Evolutionary conservation across 2,329 filamentous ascomycete species (phyloP).

Genomic region (Mycogone perniciosa): DNA sequence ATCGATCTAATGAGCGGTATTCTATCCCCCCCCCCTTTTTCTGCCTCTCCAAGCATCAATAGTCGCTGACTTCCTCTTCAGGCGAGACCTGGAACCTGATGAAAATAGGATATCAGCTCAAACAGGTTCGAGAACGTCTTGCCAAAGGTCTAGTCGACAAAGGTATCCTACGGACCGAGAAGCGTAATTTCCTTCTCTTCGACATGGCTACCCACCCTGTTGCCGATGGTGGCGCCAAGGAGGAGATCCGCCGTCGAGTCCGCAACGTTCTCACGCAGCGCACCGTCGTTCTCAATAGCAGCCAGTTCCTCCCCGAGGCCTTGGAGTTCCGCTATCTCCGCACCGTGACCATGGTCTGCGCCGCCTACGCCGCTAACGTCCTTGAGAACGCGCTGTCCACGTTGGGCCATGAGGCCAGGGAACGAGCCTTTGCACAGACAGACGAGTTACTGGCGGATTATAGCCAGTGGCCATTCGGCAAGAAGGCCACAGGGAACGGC

Average conservation of each 20-base stretch:
- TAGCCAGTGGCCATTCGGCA: constrained; percentile 94
- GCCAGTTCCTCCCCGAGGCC: constrained; percentile 86
- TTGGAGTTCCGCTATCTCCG: constrained; percentile 90
- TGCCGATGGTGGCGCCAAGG: constrained; percentile 92
- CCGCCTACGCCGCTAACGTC: constrained; percentile 95
- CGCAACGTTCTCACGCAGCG: constrained; percentile 88
- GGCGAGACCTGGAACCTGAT: constrained; percentile 99
- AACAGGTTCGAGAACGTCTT: constrained; percentile 95
- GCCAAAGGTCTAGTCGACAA: constrained; percentile 98
- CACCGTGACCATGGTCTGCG: constrained; percentile 94
- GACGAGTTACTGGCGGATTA: constrained; percentile 94
- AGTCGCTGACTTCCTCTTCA: constrained; percentile 33
- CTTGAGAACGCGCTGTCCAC: constrained; percentile 95
- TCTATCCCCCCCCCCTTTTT: neutral
- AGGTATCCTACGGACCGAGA: constrained; percentile 95
- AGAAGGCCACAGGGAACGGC: constrained; percentile 69
- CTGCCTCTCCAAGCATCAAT: neutral
- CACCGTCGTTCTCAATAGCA: constrained; percentile 81
- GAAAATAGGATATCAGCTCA: constrained; percentile 99
- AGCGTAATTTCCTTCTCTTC: constrained; percentile 98
- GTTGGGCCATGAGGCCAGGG: constrained; percentile 86
- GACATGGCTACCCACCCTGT: constrained; percentile 99
- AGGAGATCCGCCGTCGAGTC: constrained; percentile 90
- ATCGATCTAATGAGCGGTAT: constrained; percentile 98
- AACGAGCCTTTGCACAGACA: constrained; percentile 92